phyloP scores from a whole-genome alignment of 2,329 filamentous ascomycete species.

The Chrysosporium keratinophilum region DNA sequence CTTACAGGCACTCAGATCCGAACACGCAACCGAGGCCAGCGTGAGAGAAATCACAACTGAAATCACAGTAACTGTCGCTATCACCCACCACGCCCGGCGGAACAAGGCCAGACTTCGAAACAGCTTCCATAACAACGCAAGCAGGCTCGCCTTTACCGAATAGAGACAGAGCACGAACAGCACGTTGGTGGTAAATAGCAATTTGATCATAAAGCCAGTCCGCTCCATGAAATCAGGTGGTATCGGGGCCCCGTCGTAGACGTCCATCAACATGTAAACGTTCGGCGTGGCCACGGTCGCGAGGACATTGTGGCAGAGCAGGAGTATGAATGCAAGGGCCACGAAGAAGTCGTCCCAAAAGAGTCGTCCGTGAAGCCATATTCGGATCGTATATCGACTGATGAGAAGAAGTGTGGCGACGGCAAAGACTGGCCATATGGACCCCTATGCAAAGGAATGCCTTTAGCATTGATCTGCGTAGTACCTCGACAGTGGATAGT shows the following conservation, averaged over 20 bases:
- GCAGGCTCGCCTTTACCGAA: slow-evolving; percentile 6
- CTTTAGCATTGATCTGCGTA: too few relatives aligned
- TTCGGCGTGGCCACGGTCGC: not conserved
- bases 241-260: not conserved
- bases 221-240: not conserved
- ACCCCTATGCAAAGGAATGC: too few relatives aligned
- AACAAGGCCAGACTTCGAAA: not conserved
- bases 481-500: too few relatives aligned
- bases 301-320: slow-evolving; percentile 6
- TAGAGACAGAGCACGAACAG: slow-evolving; percentile 4
- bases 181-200: slow-evolving; percentile 2
- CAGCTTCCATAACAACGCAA: slow-evolving; percentile 7
- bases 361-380: slow-evolving; percentile 5
- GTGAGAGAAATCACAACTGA: too few relatives aligned
- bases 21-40: not conserved
- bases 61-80: not conserved
- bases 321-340: not conserved
- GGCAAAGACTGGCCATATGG: not conserved
- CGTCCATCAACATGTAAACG: slow-evolving; percentile 5
- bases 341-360: slow-evolving; percentile 11
- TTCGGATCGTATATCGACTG: slow-evolving; percentile 4
- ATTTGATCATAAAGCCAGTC: not conserved
- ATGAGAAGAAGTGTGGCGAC: not conserved
- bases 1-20: not conserved
- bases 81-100: slow-evolving; percentile 8